Percentiles rank a stretch among this genome's conserved stretches.
Conservation (phyloP, 441 rosid species). For the Jatropha multifida region DNA sequence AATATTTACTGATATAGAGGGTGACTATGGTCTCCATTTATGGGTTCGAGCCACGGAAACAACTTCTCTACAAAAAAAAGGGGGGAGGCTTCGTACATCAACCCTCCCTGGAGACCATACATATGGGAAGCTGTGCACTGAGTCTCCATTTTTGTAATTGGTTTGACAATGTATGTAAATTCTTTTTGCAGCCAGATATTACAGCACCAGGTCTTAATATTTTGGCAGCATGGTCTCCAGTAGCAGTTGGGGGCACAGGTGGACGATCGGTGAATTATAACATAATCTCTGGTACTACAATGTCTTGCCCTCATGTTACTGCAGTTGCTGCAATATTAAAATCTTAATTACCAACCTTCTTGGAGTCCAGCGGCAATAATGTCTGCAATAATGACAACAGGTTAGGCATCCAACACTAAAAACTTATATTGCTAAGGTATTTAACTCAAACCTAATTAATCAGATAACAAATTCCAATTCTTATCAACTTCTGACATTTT, state of each 20-base stretch:
- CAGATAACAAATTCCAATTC: background rate
- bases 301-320: slow-evolving; percentile 57
- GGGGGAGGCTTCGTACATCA: too few relatives aligned
- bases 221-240: slow-evolving; percentile 56
- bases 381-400: slow-evolving; percentile 63
- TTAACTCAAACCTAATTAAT: too few relatives aligned
- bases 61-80: too few relatives aligned
- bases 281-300: slow-evolving; percentile 51
- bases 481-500: background rate
- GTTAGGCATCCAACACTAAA: slow-evolving; percentile 20
- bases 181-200: slow-evolving; percentile 43
- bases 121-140: too few relatives aligned
- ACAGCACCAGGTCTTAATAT: slow-evolving; percentile 52
- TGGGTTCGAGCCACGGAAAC: too few relatives aligned
- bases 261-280: slow-evolving; percentile 36
- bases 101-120: too few relatives aligned
- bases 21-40: too few relatives aligned
- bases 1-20: background rate
- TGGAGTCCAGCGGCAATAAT: slow-evolving; percentile 57
- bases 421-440: background rate
- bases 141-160: background rate
- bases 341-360: slow-evolving; percentile 37
- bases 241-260: slow-evolving; percentile 29
- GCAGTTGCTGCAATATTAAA: slow-evolving; percentile 46
- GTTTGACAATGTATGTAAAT: background rate